Conservation (phyloP, 805 yeast species). For the Candida multigemmis region DNA sequence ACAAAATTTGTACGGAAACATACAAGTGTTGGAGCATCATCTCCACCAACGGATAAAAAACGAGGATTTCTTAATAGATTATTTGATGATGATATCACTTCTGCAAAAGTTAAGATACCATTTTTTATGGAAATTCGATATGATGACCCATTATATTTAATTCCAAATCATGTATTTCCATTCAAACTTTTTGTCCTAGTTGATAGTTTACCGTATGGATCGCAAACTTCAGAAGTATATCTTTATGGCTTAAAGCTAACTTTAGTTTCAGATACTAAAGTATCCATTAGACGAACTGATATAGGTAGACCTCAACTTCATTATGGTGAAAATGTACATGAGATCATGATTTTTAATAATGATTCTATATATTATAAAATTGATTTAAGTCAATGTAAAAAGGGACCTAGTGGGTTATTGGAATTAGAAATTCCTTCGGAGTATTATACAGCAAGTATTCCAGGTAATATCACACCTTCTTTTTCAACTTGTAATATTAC, state of each 20-base stretch:
- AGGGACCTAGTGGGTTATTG: constrained; percentile 10
- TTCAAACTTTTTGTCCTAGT: no score
- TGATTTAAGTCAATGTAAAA: constrained; percentile 27
- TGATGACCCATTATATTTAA: constrained; percentile 9
- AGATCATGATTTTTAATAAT: constrained; percentile 20
- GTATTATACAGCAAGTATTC: constrained; percentile 32
- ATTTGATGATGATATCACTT: no score
- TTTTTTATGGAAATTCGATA: no score
- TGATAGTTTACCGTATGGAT: no score
- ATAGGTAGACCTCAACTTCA: constrained; percentile 13
- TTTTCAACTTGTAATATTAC: constrained; percentile 49
- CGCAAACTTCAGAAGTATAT: no score
- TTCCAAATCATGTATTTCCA: no score
- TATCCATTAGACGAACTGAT: constrained; percentile 16
- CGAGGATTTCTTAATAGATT: no score
- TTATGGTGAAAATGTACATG: constrained; percentile 14
- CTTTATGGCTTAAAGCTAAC: constrained; percentile 30
- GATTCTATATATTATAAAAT: constrained; percentile 23
- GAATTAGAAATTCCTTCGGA: constrained; percentile 38
- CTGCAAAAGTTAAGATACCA: no score
- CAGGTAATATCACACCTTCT: constrained; percentile 42
- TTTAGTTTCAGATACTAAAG: constrained; percentile 16
- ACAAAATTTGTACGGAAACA: no score
- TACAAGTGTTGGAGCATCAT: no score
- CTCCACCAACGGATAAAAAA: no score